These are phyloP conservation scores for Plasmodium reichenowi DNA, from an alignment of 169 alveolate genomes.

Conservation along the genomic window DNA sequence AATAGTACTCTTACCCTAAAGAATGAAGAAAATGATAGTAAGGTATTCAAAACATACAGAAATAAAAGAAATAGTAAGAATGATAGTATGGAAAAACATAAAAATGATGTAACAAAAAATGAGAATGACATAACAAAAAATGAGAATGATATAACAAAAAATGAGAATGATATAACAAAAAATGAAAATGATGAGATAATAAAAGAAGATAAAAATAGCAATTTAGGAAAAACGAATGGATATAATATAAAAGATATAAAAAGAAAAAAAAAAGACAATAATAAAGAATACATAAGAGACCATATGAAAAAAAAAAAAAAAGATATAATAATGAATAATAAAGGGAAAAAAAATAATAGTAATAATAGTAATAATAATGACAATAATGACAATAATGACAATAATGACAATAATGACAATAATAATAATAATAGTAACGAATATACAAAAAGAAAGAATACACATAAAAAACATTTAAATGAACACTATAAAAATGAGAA, in stretches of 20 bases:
- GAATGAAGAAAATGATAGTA: too few species aligned
- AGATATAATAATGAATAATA: conserved; percentile 11
- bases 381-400: conserved; percentile 18
- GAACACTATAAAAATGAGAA: conserved; percentile 28
- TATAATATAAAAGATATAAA: conserved; percentile 1
- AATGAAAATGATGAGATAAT: conserved; percentile 4
- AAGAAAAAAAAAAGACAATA: conserved; percentile 52
- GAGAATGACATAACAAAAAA: not conserved
- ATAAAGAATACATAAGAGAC: conserved; percentile 39
- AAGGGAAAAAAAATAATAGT: too few species aligned
- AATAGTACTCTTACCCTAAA: too few species aligned
- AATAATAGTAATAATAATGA: conserved; percentile 18
- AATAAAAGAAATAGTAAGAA: too few species aligned
- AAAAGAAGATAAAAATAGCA: conserved; percentile 15
- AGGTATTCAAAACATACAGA: too few species aligned
- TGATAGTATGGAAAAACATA: too few species aligned
- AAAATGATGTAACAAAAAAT: too few species aligned
- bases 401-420: conserved; percentile 6
- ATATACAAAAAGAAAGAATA: conserved; percentile 14
- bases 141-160: not conserved
- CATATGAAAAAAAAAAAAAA: conserved; percentile 26
- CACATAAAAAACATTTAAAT: conserved; percentile 26
- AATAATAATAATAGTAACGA: conserved; percentile 3
- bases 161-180: not conserved
- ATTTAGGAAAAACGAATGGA: conserved; percentile 11